Percentiles rank a stretch among this genome's conserved stretches.
Evolutionary conservation across 108 stramenopile species (phyloP).

Genomic region (Stephanodiscus triporus): DNA sequence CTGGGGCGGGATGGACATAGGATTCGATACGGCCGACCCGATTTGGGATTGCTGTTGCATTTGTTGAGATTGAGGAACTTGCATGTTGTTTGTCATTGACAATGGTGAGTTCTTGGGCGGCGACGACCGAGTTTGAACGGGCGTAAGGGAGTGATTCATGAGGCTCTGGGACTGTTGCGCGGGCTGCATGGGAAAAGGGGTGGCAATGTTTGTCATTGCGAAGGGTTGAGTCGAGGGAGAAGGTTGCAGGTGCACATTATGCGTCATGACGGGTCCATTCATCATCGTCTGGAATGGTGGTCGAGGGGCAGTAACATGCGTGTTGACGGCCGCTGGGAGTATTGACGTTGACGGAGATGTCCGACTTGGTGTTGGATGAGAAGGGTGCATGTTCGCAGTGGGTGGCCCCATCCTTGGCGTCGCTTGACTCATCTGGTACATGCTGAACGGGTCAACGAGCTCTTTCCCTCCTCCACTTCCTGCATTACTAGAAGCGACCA

Average conservation of each 20-base stretch:
- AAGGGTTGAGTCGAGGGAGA: background rate
- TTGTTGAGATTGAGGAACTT: background rate
- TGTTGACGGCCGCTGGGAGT: background rate
- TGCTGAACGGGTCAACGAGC: conserved; percentile 1
- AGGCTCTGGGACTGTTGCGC: background rate
- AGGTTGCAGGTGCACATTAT: conserved; percentile 3
- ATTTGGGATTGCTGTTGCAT: background rate
- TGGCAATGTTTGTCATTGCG: background rate
- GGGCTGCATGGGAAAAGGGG: background rate
- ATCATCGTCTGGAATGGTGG: background rate
- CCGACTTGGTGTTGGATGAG: background rate
- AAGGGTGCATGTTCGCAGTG: background rate
- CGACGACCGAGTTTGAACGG: background rate
- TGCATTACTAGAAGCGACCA: background rate
- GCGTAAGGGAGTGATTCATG: background rate
- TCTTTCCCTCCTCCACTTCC: background rate
- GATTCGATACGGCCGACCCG: background rate
- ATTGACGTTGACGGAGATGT: background rate
- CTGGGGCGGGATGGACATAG: background rate
- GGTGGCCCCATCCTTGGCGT: background rate
- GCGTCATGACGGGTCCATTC: background rate
- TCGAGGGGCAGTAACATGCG: background rate
- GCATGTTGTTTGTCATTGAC: background rate
- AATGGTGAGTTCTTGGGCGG: background rate
- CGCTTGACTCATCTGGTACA: background rate